Conservation (phyloP, 169 alveolate genomes). For the Babesia ovis region DNA sequence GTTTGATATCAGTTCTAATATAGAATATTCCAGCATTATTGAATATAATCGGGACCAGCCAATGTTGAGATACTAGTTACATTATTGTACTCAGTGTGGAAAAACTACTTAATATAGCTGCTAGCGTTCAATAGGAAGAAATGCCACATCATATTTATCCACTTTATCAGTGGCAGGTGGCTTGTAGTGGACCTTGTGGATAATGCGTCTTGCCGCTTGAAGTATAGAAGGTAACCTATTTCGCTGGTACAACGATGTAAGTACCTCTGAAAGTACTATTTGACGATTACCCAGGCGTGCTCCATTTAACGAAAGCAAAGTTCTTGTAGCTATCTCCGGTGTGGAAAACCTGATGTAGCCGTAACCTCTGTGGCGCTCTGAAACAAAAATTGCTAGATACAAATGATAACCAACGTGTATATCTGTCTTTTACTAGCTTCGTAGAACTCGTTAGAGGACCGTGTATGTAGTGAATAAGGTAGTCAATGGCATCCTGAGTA, state of each 20-base stretch:
- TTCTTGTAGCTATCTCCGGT: conserved; percentile 75
- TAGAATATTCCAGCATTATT: too few species aligned
- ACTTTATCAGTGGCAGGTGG: not conserved
- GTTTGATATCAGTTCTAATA: too few species aligned
- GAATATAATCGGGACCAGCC: too few species aligned
- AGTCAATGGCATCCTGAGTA: conserved; percentile 65
- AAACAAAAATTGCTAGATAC: not conserved
- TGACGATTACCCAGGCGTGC: conserved; percentile 71
- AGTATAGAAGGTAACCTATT: conserved; percentile 36
- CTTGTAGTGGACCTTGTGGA: conserved; percentile 18
- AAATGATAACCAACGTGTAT: conserved; percentile 39
- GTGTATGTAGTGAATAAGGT: conserved; percentile 57
- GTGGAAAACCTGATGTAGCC: conserved; percentile 74
- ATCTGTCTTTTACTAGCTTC: conserved; percentile 41
- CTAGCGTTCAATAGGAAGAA: conserved; percentile 32
- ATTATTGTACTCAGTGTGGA: too few species aligned
- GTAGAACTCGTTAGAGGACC: conserved; percentile 62
- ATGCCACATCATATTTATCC: conserved; percentile 52
- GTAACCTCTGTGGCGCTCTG: conserved; percentile 77
- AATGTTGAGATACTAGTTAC: too few species aligned
- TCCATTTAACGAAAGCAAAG: conserved; percentile 71
- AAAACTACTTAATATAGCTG: too few species aligned
- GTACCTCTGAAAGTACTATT: conserved; percentile 66
- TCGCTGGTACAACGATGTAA: conserved; percentile 14
- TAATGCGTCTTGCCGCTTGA: conserved; percentile 39